Evolutionary conservation across 202 grass and related monocot species (phyloP), one percentile per base, ranked within the genome.

Genomic region (Zizania palustris): DNA sequence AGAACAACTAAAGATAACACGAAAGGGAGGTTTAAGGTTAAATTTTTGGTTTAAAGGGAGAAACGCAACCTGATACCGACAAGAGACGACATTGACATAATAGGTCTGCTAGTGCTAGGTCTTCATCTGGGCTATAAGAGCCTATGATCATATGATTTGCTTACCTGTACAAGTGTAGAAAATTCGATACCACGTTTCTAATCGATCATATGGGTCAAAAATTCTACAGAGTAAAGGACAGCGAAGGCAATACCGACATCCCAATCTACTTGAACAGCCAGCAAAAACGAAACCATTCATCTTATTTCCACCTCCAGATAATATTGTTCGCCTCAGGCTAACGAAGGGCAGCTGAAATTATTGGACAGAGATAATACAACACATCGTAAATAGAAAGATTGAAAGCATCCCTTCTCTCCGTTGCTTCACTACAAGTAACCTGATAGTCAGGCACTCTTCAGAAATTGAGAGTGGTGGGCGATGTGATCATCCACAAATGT

Each of bases 401-500:
- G 3, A 12, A 44, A 55, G 55, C 36, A 15, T 71, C 35, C 34
- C 9, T 0, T 7, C 45, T 42, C 45, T 63, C 3, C 34, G 45
- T n/a, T 4, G 67, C 65, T 12, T 60, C 13, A 5, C 37, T 61
- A 67, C 16, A 77, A 3, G 60, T 0, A 63, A 35, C 60, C 37
- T 14, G 0, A 3, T 34, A 42, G 54, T 85, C 78, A 89, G 19
- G 28, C 5, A 6, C 54, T 82, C 73, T 73, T 85, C 61, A 99
- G 96, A 79, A 81, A 85, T 73, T 86, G 68, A 9, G 96, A 92
- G 64, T 99, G 96, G 81, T 91, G 90, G 2, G 85, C 80, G 53
- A 99, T 96, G 81, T 99, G 92, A 51, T 93, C 92, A 14, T 93
- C 92, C 1, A 96, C 44, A 60, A 99, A 99, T 35, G 89, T 93